A percentile compares a stretch with the other conserved stretches of the same genome.
phyloP scores from a whole-genome alignment of 495 filamentous ascomycete species.

The Tuber indicum region DNA sequence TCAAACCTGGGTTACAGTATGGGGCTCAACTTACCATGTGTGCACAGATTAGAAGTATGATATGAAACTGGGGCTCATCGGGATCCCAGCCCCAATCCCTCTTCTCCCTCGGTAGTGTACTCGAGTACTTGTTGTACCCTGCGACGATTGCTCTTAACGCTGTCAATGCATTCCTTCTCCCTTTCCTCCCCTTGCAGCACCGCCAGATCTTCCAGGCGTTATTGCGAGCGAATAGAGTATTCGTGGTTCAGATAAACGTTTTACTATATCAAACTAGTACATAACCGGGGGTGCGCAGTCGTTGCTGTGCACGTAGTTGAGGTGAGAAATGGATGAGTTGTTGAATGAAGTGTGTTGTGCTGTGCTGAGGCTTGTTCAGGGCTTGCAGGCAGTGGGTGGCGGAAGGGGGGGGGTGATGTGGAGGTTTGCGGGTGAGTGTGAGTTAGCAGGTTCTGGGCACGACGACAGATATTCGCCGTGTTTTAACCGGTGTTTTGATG shows the following conservation, averaged over 20 bases:
- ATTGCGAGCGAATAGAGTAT: neutral
- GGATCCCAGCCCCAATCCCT: neutral
- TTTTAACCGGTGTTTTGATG: neutral
- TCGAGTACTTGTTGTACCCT: neutral
- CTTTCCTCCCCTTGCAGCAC: neutral
- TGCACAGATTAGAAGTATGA: neutral
- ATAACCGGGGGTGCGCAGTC: neutral
- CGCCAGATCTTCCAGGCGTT: neutral
- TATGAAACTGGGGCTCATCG: neutral
- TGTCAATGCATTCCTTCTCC: neutral
- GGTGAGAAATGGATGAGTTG: constrained; percentile 2
- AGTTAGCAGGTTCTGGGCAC: neutral
- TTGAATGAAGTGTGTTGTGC: constrained; percentile 1
- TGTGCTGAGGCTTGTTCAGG: neutral
- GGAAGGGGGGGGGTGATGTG: neutral
- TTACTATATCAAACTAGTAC: neutral
- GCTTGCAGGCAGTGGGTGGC: neutral
- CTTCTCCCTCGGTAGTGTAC: neutral
- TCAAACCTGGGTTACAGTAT: neutral
- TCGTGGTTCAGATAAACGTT: neutral
- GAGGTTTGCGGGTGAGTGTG: neutral
- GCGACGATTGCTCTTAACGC: neutral
- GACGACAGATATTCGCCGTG: neutral
- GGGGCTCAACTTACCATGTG: neutral
- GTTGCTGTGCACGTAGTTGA: neutral